These are phyloP conservation scores for Sungouiella thailandica DNA, from an alignment of 805 yeast species.

Conservation along the genomic window DNA sequence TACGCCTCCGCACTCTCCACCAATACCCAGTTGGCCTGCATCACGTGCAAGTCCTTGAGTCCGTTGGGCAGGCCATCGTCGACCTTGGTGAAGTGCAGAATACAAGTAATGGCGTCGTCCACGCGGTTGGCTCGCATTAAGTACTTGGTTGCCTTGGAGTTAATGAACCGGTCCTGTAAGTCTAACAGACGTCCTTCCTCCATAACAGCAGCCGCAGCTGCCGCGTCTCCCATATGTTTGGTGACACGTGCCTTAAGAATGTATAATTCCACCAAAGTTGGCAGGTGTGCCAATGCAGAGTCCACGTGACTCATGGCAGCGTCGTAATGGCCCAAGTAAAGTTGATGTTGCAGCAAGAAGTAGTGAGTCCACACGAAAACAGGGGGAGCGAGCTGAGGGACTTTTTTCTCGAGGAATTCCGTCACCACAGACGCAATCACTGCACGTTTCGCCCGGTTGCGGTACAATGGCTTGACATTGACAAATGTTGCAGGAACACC, in stretches of 20 bases:
- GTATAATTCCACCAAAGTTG: slow-evolving; percentile 79
- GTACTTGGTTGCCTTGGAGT: slow-evolving; percentile 83
- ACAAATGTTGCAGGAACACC: slow-evolving; percentile 91
- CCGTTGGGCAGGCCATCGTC: slow-evolving; percentile 82
- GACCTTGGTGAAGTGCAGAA: slow-evolving; percentile 72
- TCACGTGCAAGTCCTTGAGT: slow-evolving; percentile 74
- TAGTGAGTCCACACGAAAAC: slow-evolving; percentile 64
- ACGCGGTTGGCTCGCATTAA: slow-evolving; percentile 68
- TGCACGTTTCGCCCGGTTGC: slow-evolving; percentile 32
- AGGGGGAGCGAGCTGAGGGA: slow-evolving; percentile 34
- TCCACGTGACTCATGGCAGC: slow-evolving; percentile 57
- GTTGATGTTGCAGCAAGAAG: slow-evolving; percentile 74
- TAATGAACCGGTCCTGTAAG: slow-evolving; percentile 86
- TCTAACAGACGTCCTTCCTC: slow-evolving; percentile 71
- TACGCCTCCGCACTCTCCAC: slow-evolving; percentile 83
- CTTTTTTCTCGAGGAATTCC: slow-evolving; percentile 37
- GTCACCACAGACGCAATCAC: slow-evolving; percentile 51
- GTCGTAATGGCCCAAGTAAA: slow-evolving; percentile 48
- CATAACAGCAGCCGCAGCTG: slow-evolving; percentile 61
- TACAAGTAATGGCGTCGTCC: slow-evolving; percentile 67
- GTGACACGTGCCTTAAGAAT: slow-evolving; percentile 75
- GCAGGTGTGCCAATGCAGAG: slow-evolving; percentile 64
- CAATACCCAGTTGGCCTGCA: slow-evolving; percentile 92
- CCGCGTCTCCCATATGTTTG: slow-evolving; percentile 62
- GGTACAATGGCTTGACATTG: slow-evolving; percentile 76